Evolutionary conservation across 352 stramenopile species (phyloP).

Genomic region (Phytophthora pini): DNA sequence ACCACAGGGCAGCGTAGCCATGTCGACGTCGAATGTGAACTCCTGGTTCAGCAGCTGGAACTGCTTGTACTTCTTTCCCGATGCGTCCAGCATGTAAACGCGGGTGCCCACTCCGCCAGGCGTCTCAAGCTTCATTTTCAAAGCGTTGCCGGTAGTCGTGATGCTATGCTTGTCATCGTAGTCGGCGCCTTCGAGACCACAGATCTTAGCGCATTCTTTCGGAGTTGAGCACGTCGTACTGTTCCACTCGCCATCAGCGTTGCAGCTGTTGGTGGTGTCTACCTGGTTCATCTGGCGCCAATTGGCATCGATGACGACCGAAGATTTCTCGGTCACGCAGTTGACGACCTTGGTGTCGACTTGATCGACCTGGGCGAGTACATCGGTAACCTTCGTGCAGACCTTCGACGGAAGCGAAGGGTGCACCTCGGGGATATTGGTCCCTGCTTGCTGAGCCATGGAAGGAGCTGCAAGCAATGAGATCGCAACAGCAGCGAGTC

Average conservation of each 20-base stretch:
- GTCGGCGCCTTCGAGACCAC: slow-evolving; percentile 57
- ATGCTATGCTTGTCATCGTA: slow-evolving; percentile 60
- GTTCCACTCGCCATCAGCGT: slow-evolving; percentile 52
- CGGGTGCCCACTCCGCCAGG: slow-evolving; percentile 58
- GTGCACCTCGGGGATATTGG: slow-evolving; percentile 42
- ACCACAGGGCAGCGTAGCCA: slow-evolving; percentile 52
- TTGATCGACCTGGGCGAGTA: slow-evolving; percentile 18
- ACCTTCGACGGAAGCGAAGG: slow-evolving; percentile 40
- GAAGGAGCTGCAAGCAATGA: slow-evolving; percentile 1
- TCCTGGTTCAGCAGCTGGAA: slow-evolving; percentile 68
- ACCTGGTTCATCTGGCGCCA: slow-evolving; percentile 60
- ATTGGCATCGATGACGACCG: slow-evolving; percentile 65
- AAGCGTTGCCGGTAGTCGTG: slow-evolving; percentile 27
- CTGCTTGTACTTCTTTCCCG: slow-evolving; percentile 43
- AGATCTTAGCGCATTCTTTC: slow-evolving; percentile 48
- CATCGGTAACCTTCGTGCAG: slow-evolving; percentile 32
- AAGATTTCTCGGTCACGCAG: slow-evolving; percentile 46
- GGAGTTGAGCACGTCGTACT: slow-evolving; percentile 43
- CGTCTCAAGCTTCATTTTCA: slow-evolving; percentile 56
- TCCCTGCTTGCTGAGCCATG: slow-evolving; percentile 46
- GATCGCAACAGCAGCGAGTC: slow-evolving; percentile 8
- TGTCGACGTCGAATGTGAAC: slow-evolving; percentile 63
- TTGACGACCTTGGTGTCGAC: slow-evolving; percentile 24
- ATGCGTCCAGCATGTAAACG: slow-evolving; percentile 51
- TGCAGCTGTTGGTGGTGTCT: slow-evolving; percentile 48